Conservation (phyloP, 2,329 filamentous ascomycete species). For the Pseudogymnoascus sp. region DNA sequence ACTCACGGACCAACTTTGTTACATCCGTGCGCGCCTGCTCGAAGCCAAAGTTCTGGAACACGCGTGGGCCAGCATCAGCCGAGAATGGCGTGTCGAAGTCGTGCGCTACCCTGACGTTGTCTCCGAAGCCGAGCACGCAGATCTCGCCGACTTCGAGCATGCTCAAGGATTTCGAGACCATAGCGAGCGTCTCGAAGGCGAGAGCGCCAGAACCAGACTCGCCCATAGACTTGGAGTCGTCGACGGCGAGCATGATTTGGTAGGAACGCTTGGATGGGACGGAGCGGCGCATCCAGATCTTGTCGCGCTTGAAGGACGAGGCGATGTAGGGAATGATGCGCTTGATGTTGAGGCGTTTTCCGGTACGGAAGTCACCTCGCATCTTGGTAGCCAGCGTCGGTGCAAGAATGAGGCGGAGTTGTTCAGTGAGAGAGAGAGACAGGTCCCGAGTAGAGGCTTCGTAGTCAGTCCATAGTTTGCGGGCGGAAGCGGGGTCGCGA, state of each 20-base stretch:
- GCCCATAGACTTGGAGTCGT: slow-evolving; percentile 92
- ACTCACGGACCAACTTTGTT: slow-evolving; percentile 64
- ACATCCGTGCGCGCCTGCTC: slow-evolving; percentile 82
- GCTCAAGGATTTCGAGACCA: slow-evolving; percentile 76
- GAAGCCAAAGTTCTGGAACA: slow-evolving; percentile 80
- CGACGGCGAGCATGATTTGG: slow-evolving; percentile 94
- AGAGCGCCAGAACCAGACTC: slow-evolving; percentile 68
- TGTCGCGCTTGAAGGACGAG: slow-evolving; percentile 96
- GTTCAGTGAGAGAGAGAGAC: slow-evolving; percentile 83
- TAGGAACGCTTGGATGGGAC: slow-evolving; percentile 91
- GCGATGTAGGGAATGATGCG: slow-evolving; percentile 99
- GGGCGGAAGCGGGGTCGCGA: slow-evolving; percentile 48
- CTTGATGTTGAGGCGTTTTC: slow-evolving; percentile 98
- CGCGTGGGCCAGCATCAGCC: slow-evolving; percentile 70
- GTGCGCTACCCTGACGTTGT: slow-evolving; percentile 75
- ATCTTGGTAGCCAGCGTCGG: slow-evolving; percentile 94
- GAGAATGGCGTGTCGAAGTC: slow-evolving; percentile 77
- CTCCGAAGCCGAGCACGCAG: slow-evolving; percentile 84
- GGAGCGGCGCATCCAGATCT: slow-evolving; percentile 97
- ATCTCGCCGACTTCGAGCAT: slow-evolving; percentile 95
- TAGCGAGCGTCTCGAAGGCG: slow-evolving; percentile 87
- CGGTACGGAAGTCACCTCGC: slow-evolving; percentile 91
- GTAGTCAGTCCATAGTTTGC: slow-evolving; percentile 76
- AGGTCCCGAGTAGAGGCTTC: slow-evolving; percentile 78
- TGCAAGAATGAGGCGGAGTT: slow-evolving; percentile 88